phyloP scores from a whole-genome alignment of 1,139 yeast genomes.

The Kazachstania sp. region DNA sequence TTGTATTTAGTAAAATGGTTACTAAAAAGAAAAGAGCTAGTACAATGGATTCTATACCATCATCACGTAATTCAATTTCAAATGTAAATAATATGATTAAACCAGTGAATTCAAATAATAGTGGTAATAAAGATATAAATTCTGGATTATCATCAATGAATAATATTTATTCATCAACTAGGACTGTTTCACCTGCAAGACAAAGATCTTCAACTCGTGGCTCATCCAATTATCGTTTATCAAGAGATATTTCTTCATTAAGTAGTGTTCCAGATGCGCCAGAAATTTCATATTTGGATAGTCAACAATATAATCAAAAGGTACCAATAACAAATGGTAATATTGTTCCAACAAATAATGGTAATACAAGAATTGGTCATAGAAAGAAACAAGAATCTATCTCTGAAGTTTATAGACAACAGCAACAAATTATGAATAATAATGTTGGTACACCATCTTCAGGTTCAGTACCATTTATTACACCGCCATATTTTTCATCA shows the following conservation, averaged over 20 bases:
- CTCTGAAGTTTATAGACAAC: conserved; percentile 18
- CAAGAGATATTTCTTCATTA: conserved; percentile 19
- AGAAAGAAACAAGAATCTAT: conserved; percentile 25
- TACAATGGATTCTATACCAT: conserved; percentile 27
- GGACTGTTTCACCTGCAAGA: conserved; percentile 27
- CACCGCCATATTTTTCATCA: conserved; percentile 19
- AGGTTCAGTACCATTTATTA: conserved; percentile 9
- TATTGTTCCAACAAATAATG: neutral
- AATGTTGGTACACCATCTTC: conserved; percentile 13
- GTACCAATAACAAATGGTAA: neutral
- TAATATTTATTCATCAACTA: conserved; percentile 25
- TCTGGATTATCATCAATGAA: conserved; percentile 11
- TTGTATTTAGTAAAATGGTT: conserved; percentile 31
- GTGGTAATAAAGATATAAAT: neutral
- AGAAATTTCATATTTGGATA: conserved; percentile 13
- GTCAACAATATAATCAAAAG: conserved; percentile 9
- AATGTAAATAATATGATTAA: neutral
- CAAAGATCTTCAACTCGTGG: conserved; percentile 25
- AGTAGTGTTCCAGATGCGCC: conserved; percentile 8
- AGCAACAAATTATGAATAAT: conserved; percentile 2
- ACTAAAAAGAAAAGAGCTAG: conserved; percentile 28
- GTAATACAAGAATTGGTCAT: conserved; percentile 10
- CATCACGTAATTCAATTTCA: conserved; percentile 8
- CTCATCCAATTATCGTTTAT: conserved; percentile 19
- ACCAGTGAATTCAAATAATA: neutral